These are phyloP conservation scores for Ophiorrhiza pumila DNA, from an alignment of 257 asterid species.

Conservation along the genomic window DNA sequence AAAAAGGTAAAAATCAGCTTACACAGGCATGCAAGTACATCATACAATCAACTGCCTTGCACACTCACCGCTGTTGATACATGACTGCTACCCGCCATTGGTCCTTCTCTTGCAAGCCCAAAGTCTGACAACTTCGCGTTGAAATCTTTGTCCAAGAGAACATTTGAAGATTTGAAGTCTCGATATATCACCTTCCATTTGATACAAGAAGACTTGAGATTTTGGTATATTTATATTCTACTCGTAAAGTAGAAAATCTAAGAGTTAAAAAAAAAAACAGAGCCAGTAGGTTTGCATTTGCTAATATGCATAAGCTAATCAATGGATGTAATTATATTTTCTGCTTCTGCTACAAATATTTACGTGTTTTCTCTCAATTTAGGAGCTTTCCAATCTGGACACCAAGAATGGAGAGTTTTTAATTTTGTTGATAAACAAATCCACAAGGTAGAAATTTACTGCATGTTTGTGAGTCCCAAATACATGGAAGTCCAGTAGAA, in stretches of 20 bases:
- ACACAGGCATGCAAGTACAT: neutral
- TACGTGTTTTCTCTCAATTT: neutral
- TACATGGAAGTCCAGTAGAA: neutral
- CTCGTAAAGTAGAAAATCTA: neutral
- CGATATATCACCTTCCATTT: constrained; percentile 71
- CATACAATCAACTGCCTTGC: neutral
- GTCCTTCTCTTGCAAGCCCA: constrained; percentile 98
- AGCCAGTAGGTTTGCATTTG: neutral
- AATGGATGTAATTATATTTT: neutral
- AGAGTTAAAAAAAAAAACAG: neutral
- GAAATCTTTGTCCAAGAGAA: constrained; percentile 76
- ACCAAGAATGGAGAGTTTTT: neutral
- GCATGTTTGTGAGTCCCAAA: neutral
- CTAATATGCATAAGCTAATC: neutral
- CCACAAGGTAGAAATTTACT: neutral
- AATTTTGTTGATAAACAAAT: neutral
- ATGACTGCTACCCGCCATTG: constrained; percentile 64
- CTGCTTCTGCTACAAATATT: neutral
- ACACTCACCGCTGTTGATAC: constrained; percentile 87
- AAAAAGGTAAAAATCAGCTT: neutral
- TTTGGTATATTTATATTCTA: neutral
- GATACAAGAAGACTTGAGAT: neutral
- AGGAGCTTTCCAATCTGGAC: neutral
- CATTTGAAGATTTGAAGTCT: constrained; percentile 84
- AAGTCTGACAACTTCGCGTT: constrained; percentile 81